phyloP scores from a whole-genome alignment of 331 rosid genomes.

The Acacia concinna region DNA sequence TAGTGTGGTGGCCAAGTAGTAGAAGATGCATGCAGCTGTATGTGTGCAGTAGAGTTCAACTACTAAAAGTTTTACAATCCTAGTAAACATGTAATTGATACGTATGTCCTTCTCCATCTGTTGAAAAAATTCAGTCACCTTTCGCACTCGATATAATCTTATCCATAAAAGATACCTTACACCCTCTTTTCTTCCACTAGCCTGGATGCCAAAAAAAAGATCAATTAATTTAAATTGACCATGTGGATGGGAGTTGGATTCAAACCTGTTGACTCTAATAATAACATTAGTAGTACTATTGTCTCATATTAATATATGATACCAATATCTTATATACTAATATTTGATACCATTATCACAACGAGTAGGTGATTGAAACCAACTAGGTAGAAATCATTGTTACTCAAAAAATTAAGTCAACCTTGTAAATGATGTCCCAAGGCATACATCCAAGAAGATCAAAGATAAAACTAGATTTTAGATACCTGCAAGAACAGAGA shows the following conservation, averaged over 20 bases:
- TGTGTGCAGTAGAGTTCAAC: conserved; percentile 98
- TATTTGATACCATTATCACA: background rate
- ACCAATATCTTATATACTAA: too few species aligned
- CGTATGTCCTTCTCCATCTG: conserved; percentile 90
- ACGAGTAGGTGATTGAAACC: conserved; percentile 1
- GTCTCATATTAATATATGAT: too few species aligned
- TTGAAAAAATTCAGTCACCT: conserved; percentile 52
- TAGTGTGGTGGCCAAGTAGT: conserved; percentile 92
- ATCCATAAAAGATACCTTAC: conserved; percentile 90
- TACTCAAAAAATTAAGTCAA: conserved; percentile 31
- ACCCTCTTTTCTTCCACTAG: conserved; percentile 69
- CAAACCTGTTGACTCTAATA: too few species aligned
- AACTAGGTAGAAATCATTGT: background rate
- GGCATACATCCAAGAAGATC: conserved; percentile 93
- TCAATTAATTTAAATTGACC: too few species aligned
- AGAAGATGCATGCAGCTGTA: conserved; percentile 97
- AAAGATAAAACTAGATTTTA: conserved; percentile 66
- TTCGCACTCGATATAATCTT: conserved; percentile 76
- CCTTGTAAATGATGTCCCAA: conserved; percentile 94
- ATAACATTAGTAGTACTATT: too few species aligned
- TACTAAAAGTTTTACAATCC: conserved; percentile 76
- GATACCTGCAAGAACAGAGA: conserved; percentile 60
- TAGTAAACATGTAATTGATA: conserved; percentile 68
- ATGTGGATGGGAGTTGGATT: too few species aligned
- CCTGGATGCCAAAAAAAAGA: conserved; percentile 37